phyloP scores from a whole-genome alignment of 805 yeast genomes.

The Kodamaea nitidulidarum region DNA sequence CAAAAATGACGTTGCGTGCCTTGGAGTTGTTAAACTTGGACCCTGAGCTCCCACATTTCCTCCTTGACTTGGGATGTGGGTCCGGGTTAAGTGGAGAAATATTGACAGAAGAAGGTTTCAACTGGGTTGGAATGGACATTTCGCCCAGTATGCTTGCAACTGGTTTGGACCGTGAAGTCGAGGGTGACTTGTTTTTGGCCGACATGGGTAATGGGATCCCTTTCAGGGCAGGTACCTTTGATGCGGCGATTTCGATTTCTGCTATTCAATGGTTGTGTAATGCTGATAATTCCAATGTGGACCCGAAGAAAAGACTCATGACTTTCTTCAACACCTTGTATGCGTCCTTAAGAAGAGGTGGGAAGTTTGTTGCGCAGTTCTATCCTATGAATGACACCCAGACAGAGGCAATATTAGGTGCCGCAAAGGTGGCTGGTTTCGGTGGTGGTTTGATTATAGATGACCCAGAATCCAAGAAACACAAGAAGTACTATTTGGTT shows the following conservation, averaged over 20 bases:
- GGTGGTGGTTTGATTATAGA: slow-evolving; percentile 94
- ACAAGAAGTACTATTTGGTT: slow-evolving; percentile 86
- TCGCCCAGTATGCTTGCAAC: slow-evolving; percentile 95
- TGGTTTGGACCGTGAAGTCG: slow-evolving; percentile 86
- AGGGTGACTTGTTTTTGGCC: slow-evolving; percentile 86
- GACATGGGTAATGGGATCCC: slow-evolving; percentile 96
- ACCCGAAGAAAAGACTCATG: slow-evolving; percentile 77
- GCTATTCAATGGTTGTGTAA: slow-evolving; percentile 98
- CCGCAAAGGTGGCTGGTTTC: slow-evolving; percentile 93
- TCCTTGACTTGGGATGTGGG: slow-evolving; percentile 95
- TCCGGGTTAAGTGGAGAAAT: slow-evolving; percentile 96
- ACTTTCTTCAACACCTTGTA: slow-evolving; percentile 85
- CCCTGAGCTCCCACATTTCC: slow-evolving; percentile 52
- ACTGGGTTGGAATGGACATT: slow-evolving; percentile 96
- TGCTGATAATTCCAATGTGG: slow-evolving; percentile 78
- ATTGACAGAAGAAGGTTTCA: slow-evolving; percentile 85
- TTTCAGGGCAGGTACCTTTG: slow-evolving; percentile 93
- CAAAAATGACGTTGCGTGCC: slow-evolving; percentile 94
- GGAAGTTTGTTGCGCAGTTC: slow-evolving; percentile 95
- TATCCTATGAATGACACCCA: slow-evolving; percentile 91
- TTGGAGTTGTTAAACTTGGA: slow-evolving; percentile 79
- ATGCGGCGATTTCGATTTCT: slow-evolving; percentile 91
- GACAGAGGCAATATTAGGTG: slow-evolving; percentile 66
- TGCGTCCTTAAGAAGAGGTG: slow-evolving; percentile 85
- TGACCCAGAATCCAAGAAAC: slow-evolving; percentile 87